phyloP scores from a whole-genome alignment of 805 yeast genomes.

The Sugiyamaella mastotermitis region DNA sequence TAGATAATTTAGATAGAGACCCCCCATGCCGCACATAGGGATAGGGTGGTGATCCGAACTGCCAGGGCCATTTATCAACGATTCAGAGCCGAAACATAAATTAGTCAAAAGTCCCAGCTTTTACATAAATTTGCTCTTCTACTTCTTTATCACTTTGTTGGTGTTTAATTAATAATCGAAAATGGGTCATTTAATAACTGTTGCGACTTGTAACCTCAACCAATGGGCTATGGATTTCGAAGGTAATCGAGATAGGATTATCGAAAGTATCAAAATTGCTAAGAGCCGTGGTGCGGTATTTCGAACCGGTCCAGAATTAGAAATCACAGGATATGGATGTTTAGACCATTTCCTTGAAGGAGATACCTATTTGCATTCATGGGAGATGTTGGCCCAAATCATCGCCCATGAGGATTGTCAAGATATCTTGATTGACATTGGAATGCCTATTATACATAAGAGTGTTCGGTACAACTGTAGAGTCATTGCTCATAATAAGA shows the following conservation, averaged over 20 bases:
- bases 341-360: conserved; percentile 85
- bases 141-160: too few relatives aligned
- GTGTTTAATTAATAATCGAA: not conserved
- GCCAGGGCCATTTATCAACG: too few relatives aligned
- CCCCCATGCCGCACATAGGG: too few relatives aligned
- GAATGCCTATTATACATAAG: conserved; percentile 89
- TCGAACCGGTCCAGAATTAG: conserved; percentile 96
- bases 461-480: conserved; percentile 90
- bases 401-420: conserved; percentile 59
- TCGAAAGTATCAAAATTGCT: conserved; percentile 73
- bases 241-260: conserved; percentile 88
- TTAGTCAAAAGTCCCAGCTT: too few relatives aligned
- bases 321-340: conserved; percentile 74
- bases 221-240: conserved; percentile 99
- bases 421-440: conserved; percentile 81
- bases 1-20: too few relatives aligned
- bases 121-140: too few relatives aligned
- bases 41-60: too few relatives aligned
- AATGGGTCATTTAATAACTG: conserved; percentile 84
- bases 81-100: too few relatives aligned
- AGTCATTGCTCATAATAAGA: conserved; percentile 69
- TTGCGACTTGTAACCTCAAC: conserved; percentile 90
- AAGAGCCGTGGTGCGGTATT: conserved; percentile 69
- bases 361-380: conserved; percentile 81
- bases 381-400: conserved; percentile 90